Evolutionary conservation across 148 eudicot species (phyloP).

Genomic region (Rhododendron ferrugineum): DNA sequence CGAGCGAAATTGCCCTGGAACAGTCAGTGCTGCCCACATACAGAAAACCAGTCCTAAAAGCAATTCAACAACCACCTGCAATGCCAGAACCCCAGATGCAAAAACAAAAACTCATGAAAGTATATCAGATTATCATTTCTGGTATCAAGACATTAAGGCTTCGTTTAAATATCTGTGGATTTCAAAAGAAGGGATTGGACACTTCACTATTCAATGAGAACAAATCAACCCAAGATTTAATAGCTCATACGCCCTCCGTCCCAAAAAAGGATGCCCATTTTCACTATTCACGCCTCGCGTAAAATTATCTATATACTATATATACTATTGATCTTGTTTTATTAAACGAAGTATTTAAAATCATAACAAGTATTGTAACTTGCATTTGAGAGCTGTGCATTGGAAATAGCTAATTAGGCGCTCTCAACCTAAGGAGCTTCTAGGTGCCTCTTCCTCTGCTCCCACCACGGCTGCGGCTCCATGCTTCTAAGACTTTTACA

Average conservation of each 20-base stretch:
- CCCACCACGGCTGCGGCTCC: no score
- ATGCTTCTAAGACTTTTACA: no score
- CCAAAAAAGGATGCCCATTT: no score
- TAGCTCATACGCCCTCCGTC: not conserved
- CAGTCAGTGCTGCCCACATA: conserved; percentile 66
- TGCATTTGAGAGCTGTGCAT: not conserved
- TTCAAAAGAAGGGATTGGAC: not conserved
- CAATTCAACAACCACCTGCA: conserved; percentile 66
- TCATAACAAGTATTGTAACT: no score
- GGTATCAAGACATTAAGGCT: not conserved
- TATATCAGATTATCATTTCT: not conserved
- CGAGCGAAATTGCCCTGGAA: conserved; percentile 68
- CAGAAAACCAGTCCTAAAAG: conserved; percentile 51
- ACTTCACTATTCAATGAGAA: not conserved
- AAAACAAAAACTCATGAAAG: not conserved
- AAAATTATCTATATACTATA: no score
- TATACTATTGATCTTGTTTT: no score
- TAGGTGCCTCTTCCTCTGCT: no score
- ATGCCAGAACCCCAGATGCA: conserved; percentile 8
- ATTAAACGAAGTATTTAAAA: no score
- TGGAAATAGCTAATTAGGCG: not conserved
- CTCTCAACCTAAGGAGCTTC: no score
- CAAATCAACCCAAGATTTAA: not conserved
- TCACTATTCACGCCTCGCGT: no score
- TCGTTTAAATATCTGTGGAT: not conserved